These are phyloP conservation scores for Noccaea caerulescens DNA, from an alignment of 345 rosid species.

Conservation along the genomic window DNA sequence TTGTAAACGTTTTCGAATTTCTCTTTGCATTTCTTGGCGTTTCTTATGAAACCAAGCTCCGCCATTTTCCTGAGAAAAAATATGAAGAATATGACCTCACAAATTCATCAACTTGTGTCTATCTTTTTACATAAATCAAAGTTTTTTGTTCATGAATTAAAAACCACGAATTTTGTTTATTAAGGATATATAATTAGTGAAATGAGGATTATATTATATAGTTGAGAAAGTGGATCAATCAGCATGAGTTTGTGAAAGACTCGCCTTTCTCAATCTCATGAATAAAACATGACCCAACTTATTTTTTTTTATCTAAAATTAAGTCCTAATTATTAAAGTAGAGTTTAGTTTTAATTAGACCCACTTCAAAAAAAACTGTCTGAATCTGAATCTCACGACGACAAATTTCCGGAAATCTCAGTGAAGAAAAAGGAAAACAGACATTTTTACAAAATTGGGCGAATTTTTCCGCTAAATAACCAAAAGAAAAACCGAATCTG, in stretches of 20 bases:
- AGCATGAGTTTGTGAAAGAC: conserved; percentile 41
- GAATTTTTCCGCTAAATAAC: not conserved
- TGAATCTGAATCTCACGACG: conserved; percentile 39
- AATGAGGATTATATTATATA: conserved; percentile 12
- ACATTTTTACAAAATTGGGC: conserved; percentile 13
- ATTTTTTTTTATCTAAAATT: conserved; percentile 18
- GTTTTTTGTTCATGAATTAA: not conserved
- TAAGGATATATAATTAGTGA: not conserved
- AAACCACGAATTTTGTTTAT: not conserved
- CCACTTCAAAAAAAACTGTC: conserved; percentile 29
- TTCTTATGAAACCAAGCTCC: conserved; percentile 75
- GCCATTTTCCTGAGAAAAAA: conserved; percentile 61
- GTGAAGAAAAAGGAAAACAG: not conserved
- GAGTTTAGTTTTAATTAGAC: conserved; percentile 10
- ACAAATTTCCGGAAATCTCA: conserved; percentile 1
- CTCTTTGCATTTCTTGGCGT: conserved; percentile 90
- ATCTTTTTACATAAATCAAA: not conserved
- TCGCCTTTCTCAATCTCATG: conserved; percentile 25
- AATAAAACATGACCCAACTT: conserved; percentile 47
- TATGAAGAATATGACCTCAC: not conserved
- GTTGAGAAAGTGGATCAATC: conserved; percentile 33
- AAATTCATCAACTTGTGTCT: not conserved
- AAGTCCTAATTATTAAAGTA: conserved; percentile 19
- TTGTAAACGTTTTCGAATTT: conserved; percentile 92
- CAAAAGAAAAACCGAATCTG: conserved; percentile 17